Conservation (phyloP, 2,329 filamentous ascomycete species). For the Colletotrichum eleusines region DNA sequence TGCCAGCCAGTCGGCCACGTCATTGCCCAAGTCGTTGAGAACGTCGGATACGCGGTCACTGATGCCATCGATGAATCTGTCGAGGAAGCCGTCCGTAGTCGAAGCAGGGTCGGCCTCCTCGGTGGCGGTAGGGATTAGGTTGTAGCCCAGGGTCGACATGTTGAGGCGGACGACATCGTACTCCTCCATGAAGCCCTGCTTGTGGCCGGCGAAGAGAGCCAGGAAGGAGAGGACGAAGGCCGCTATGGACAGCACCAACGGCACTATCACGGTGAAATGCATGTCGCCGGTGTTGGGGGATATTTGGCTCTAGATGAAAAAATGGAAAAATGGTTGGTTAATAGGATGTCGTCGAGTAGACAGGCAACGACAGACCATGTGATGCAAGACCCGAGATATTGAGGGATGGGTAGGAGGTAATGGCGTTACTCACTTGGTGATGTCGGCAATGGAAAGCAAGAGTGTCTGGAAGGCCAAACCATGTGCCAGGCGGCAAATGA, state of each 20-base stretch:
- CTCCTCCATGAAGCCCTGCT: slow-evolving; percentile 58
- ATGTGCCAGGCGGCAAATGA: slow-evolving; percentile 1
- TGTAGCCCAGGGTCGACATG: slow-evolving; percentile 54
- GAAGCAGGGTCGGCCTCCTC: slow-evolving; percentile 26
- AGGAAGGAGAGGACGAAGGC: slow-evolving; percentile 55
- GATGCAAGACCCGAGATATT: neutral
- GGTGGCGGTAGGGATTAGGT: slow-evolving; percentile 45
- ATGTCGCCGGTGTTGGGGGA: slow-evolving; percentile 31
- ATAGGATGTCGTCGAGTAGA: neutral
- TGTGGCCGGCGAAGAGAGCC: slow-evolving; percentile 55
- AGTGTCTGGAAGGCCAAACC: neutral
- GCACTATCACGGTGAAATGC: slow-evolving; percentile 51
- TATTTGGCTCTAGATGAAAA: slow-evolving; percentile 1
- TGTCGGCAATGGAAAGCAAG: neutral
- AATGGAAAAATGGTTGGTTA: slow-evolving; percentile 1
- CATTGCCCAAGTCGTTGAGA: slow-evolving; percentile 55
- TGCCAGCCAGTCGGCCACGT: slow-evolving; percentile 55
- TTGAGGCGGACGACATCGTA: slow-evolving; percentile 57
- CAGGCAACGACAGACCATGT: neutral
- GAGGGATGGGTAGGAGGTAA: slow-evolving; percentile 1
- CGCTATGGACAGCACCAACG: slow-evolving; percentile 53
- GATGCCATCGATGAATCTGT: slow-evolving; percentile 45
- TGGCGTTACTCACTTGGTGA: slow-evolving; percentile 6
- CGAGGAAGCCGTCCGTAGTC: slow-evolving; percentile 47
- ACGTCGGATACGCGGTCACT: slow-evolving; percentile 52